A percentile compares a stretch with the other conserved stretches of the same genome.
phyloP scores from a whole-genome alignment of 2,329 filamentous ascomycete genomes.

The Monilinia fructigena region DNA sequence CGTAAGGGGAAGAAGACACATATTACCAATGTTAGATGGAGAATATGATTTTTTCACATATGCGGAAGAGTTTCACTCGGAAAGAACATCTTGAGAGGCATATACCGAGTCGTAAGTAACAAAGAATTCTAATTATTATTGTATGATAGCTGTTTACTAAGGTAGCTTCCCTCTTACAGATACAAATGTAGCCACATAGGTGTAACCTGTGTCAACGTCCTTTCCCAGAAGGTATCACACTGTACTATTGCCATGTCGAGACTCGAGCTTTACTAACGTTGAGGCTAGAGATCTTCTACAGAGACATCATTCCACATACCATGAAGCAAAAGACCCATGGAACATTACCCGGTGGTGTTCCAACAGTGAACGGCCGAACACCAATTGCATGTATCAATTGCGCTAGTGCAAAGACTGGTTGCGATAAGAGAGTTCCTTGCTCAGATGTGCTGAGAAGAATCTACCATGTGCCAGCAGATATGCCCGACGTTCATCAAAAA shows the following conservation, averaged over 20 bases:
- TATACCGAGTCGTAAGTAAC: conserved; percentile 50
- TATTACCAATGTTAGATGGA: conserved; percentile 17
- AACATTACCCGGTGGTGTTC: conserved; percentile 45
- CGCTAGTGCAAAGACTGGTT: conserved; percentile 52
- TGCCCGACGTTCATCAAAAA: conserved; percentile 52
- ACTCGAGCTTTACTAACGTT: conserved; percentile 34
- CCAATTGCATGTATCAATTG: conserved; percentile 53
- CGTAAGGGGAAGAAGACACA: not conserved
- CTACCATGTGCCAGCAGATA: conserved; percentile 50
- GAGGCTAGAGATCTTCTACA: conserved; percentile 49
- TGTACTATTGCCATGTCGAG: not conserved
- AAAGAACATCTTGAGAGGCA: conserved; percentile 58
- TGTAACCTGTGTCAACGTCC: conserved; percentile 49
- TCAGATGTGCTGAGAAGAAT: conserved; percentile 50
- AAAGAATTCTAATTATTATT: not conserved
- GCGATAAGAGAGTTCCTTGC: conserved; percentile 51
- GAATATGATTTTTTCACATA: conserved; percentile 51
- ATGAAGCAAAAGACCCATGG: conserved; percentile 51
- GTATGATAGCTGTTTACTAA: conserved; percentile 1
- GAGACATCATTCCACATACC: conserved; percentile 52
- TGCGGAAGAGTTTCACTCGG: conserved; percentile 53
- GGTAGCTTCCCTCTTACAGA: conserved; percentile 41
- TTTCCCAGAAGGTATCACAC: conserved; percentile 49
- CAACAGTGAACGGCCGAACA: conserved; percentile 44
- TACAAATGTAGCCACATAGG: conserved; percentile 53